Evolutionary conservation across 2,329 filamentous ascomycete genomes (phyloP).

Genomic region (Elsinoe necatrix): DNA sequence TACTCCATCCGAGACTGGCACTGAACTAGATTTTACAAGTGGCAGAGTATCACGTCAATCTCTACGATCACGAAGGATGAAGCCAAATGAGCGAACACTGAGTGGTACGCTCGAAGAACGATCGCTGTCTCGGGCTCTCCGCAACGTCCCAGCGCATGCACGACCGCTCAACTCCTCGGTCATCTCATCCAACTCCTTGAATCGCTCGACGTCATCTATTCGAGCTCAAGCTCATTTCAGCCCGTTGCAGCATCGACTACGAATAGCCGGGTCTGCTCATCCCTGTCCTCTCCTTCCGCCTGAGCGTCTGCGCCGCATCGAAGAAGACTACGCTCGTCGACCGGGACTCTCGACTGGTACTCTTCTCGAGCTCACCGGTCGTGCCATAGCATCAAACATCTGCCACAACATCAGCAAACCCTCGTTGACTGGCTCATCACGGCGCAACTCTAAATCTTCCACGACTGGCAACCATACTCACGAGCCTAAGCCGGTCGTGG

Average conservation of each 20-base stretch:
- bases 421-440: conserved; percentile 23
- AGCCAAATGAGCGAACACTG: background rate
- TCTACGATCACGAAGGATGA: conserved; percentile 15
- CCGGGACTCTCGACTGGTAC: conserved; percentile 81
- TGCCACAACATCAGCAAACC: conserved; percentile 35
- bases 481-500: conserved; percentile 48
- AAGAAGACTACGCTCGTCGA: conserved; percentile 82
- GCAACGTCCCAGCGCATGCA: conserved; percentile 7
- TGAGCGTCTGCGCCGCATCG: conserved; percentile 75
- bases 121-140: conserved; percentile 11
- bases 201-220: conserved; percentile 18
- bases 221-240: conserved; percentile 3
- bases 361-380: conserved; percentile 83
- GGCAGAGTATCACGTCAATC: conserved; percentile 24
- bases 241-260: background rate
- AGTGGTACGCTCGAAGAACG: conserved; percentile 9
- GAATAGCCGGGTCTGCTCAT: conserved; percentile 34
- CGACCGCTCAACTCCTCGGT: conserved; percentile 12
- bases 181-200: conserved; percentile 28
- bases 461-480: conserved; percentile 35
- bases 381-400: conserved; percentile 78
- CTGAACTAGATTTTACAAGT: conserved; percentile 28
- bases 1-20: conserved; percentile 29
- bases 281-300: conserved; percentile 50
- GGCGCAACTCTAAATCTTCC: conserved; percentile 39